phyloP scores from a whole-genome alignment of 768 basidiomycete genomes.

The Fomitopsis pulvina region DNA sequence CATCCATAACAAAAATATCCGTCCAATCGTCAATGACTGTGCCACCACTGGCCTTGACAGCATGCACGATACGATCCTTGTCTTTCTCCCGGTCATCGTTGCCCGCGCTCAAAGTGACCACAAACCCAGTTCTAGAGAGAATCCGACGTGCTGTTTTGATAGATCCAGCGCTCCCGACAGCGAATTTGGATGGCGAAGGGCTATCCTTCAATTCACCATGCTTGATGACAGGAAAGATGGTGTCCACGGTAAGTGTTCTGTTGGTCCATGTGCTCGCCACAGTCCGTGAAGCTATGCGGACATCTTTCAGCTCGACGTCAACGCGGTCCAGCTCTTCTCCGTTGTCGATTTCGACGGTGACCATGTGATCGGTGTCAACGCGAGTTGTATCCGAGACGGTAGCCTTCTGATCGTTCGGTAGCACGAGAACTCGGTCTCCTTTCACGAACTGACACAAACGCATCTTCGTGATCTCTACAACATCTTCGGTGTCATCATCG shows the following conservation, averaged over 20 bases:
- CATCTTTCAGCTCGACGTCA: conserved; percentile 28
- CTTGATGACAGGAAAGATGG: conserved; percentile 36
- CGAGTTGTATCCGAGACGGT: conserved; percentile 9
- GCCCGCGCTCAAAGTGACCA: conserved; percentile 44
- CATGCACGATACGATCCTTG: conserved; percentile 35
- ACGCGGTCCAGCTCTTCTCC: conserved; percentile 20
- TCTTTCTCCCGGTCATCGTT: conserved; percentile 30
- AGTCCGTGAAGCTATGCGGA: conserved; percentile 47
- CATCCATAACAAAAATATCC: conserved; percentile 49
- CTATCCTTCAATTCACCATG: conserved; percentile 29
- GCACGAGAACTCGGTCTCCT: conserved; percentile 52
- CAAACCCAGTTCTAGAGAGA: conserved; percentile 45
- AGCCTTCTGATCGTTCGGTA: conserved; percentile 17
- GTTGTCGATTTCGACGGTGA: conserved; percentile 37
- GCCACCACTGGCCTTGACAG: conserved; percentile 48
- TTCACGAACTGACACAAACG: conserved; percentile 41
- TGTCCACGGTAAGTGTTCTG: conserved; percentile 36
- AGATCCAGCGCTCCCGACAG: conserved; percentile 32
- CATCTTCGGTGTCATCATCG: conserved; percentile 51
- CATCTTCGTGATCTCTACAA: conserved; percentile 45
- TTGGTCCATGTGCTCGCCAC: conserved; percentile 48
- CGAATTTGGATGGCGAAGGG: conserved; percentile 44
- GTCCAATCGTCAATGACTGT: conserved; percentile 58
- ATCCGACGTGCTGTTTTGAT: conserved; percentile 22
- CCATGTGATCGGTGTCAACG: conserved; percentile 13